These are phyloP conservation scores for Fusarium sarcochroum DNA, from an alignment of 2,329 filamentous ascomycete genomes.

Conservation along the genomic window DNA sequence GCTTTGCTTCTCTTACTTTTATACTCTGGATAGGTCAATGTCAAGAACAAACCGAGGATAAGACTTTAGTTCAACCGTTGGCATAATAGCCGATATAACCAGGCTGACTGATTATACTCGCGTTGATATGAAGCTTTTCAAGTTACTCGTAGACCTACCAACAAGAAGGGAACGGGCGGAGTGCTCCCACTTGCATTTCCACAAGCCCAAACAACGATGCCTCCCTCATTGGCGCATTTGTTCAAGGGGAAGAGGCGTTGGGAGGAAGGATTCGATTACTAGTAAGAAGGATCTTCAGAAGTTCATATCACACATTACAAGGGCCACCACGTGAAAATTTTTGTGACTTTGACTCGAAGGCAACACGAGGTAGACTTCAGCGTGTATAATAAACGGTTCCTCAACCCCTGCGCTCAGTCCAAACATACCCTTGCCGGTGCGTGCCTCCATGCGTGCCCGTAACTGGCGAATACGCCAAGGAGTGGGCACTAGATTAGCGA, in stretches of 20 bases:
- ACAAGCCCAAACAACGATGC: no score
- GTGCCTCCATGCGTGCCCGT: conserved; percentile 7
- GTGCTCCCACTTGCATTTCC: no score
- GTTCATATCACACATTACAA: background rate
- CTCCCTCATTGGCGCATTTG: no score
- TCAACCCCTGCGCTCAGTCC: background rate
- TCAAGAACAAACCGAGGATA: no score
- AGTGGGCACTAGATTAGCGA: conserved; percentile 6
- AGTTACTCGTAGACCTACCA: no score
- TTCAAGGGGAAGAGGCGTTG: background rate
- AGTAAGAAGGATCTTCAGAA: background rate
- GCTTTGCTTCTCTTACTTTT: background rate
- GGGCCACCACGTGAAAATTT: background rate
- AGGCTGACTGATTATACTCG: no score
- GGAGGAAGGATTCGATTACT: background rate
- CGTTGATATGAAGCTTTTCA: no score
- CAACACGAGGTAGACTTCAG: background rate
- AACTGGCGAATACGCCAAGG: conserved; percentile 11
- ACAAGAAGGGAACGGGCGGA: no score
- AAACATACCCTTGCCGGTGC: conserved; percentile 17
- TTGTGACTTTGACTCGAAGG: background rate
- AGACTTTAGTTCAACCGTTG: no score
- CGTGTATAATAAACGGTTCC: background rate
- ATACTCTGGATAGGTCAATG: background rate
- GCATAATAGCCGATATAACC: no score